Base-by-base conservation (phyloP, 768 basidiomycete genomes). In the Trametes meyenii region DNA sequence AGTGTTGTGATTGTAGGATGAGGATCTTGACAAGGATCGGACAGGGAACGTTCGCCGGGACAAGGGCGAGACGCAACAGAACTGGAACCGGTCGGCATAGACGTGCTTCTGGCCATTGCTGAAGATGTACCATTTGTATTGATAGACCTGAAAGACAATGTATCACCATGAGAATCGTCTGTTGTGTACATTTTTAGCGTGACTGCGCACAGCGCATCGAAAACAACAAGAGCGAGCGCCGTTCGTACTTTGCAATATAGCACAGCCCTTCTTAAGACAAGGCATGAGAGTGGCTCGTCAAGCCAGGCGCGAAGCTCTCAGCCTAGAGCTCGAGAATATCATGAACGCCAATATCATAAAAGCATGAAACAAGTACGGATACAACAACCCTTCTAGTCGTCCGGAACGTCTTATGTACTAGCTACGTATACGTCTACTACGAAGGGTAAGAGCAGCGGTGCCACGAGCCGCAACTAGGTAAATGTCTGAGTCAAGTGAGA, bases 21-120 rank as follows among this genome's bases (percentile, higher is more conserved):
- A 14, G 38, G 24, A 26, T n/a, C 29, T 39, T 64, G 44, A 55
- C 19, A 24, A 5, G n/a, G 38, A 13, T 24, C 23, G 7, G 19
- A 33, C 38, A 86, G 86, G 87, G 1, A 85, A 86, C 56, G 55
- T 73, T 17, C 76, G 72, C 51, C 77, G 83, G 0, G 83, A 86
- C 49, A 85, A 86, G 62, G 86, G 87, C 0, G 65, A 78, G 50
- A 68, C 76, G 0, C 80, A 87, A 64, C 84, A 87, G 69, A 75
- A 83, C 4, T 17, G 79, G 33, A 88, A 87, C 70, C 50, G 58
- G 13, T 54, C 48, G 24, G 46, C 50, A 46, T 55, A 50, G 33
- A 13, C 2, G 36, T 17, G 33, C 33, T 10, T 5, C 6, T 10
- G 29, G 17, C 5, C n/a, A 16, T 33, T 33, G 29, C 8, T 33